Conservation (phyloP, 1,139 yeast species). For the Debaryomycetaceae sp. region DNA sequence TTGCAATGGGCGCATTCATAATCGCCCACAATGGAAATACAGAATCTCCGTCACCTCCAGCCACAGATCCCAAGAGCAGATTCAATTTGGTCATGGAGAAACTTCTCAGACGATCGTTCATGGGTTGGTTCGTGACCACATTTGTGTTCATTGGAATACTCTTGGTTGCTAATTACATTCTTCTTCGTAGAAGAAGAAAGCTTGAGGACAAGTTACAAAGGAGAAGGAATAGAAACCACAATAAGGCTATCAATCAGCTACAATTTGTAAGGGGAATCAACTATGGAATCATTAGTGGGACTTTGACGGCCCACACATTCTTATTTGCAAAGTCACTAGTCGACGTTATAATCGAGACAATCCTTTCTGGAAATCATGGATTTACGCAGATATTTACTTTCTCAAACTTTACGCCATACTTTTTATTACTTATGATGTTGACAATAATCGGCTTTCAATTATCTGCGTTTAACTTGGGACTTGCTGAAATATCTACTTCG, state of each 20-base stretch:
- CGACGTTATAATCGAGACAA: constrained; percentile 55
- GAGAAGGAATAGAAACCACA: constrained; percentile 8
- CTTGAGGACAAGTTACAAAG: constrained; percentile 11
- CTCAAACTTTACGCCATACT: constrained; percentile 33
- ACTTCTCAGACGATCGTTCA: constrained; percentile 23
- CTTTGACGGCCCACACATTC: constrained; percentile 80
- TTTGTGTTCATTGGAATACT: constrained; percentile 26
- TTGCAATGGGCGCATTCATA: constrained; percentile 72
- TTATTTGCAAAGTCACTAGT: constrained; percentile 81
- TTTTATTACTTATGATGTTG: constrained; percentile 58
- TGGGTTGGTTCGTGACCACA: constrained; percentile 39
- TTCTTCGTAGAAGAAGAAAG: constrained; percentile 10
- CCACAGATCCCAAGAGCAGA: constrained; percentile 16
- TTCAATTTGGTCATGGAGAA: constrained; percentile 25
- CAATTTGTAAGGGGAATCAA: constrained; percentile 49
- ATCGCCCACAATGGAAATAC: constrained; percentile 69
- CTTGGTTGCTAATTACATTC: constrained; percentile 19
- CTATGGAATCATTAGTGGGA: constrained; percentile 73
- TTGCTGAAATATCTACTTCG: constrained; percentile 70
- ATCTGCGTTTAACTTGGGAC: constrained; percentile 69
- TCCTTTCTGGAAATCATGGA: constrained; percentile 29
- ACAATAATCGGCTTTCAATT: constrained; percentile 70
- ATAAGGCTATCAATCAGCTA: constrained; percentile 14
- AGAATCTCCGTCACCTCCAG: constrained; percentile 21
- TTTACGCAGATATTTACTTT: constrained; percentile 18